Percentiles rank a stretch among this genome's conserved stretches.
phyloP scores from a whole-genome alignment of 331 rosid genomes.

The Acacia pycnantha region DNA sequence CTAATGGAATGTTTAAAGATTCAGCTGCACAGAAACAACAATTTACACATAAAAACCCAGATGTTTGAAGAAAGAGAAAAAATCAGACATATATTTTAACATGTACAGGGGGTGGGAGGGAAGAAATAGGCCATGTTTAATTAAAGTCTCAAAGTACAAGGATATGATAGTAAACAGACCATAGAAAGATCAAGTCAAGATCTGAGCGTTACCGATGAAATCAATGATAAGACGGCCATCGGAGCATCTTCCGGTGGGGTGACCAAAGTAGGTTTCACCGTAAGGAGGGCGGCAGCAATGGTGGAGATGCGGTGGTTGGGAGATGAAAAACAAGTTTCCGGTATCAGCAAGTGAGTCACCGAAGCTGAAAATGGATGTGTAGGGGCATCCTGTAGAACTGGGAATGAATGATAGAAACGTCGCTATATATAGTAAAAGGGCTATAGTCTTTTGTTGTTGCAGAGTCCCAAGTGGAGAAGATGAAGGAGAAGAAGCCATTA shows the following conservation, averaged over 20 bases:
- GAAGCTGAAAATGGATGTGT: conserved; percentile 25
- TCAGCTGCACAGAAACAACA: conserved; percentile 34
- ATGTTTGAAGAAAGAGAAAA: neutral
- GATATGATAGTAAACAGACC: neutral
- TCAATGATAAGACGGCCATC: conserved; percentile 3
- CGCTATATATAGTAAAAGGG: neutral
- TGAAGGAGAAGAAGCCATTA: neutral
- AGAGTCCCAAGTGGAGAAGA: neutral
- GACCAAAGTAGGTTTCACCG: conserved; percentile 25
- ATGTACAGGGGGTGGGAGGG: neutral
- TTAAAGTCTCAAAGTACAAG: neutral
- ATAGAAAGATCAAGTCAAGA: neutral
- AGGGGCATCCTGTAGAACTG: neutral
- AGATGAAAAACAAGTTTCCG: conserved; percentile 19
- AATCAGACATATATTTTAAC: neutral
- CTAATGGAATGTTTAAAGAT: conserved; percentile 25
- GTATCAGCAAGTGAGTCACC: conserved; percentile 35
- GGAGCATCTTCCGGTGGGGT: conserved; percentile 26
- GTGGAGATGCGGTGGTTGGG: neutral
- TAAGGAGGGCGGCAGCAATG: conserved; percentile 8
- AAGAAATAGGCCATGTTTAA: neutral
- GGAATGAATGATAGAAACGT: neutral
- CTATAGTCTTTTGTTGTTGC: neutral
- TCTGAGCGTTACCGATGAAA: neutral
- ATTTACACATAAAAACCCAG: neutral